Evolutionary conservation across 169 alveolate genomes (phyloP), one percentile per base, ranked within the genome.

Genomic region (Cyclospora cayetanensis): DNA sequence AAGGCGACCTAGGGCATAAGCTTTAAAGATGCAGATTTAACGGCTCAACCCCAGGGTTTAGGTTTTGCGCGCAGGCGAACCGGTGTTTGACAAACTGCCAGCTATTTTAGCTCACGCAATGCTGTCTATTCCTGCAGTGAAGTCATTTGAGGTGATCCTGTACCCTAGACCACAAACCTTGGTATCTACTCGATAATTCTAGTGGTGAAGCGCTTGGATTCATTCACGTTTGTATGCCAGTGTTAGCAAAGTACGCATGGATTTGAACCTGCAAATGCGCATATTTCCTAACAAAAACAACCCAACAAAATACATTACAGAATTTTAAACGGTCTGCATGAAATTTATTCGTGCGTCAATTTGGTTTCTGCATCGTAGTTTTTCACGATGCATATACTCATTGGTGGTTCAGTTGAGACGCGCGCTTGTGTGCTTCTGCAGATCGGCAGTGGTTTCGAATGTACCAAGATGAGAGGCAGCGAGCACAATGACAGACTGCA

Each of bases 381-480:
- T n/a, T n/a, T n/a, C n/a, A n/a, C n/a, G n/a, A n/a, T n/a, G n/a
- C n/a, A n/a, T n/a, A n/a, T n/a, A n/a, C n/a, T n/a, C n/a, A n/a
- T n/a, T n/a, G n/a, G n/a, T n/a, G n/a, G n/a, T n/a, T n/a, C n/a
- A n/a, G n/a, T n/a, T n/a, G n/a, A n/a, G n/a, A 25, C 50, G 43
- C 37, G n/a, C 50, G 9, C 52, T 31, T 22, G 5, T 43, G 46
- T 25, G 31, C n/a, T 52, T 60, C 93, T 95, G 68, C 96, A 96
- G 82, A 79, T 96, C 42, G 97, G 97, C 5, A 79, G 94, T 50
- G 98, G 98, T 11, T 96, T 96, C 88, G 96, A 92, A 34, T 96
- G 97, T 22, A 92, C 95, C 20, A 42, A 76, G 43, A 43, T 95
- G 94, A 76, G 86, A 35, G 98, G 98, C 18, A 91, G 95, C 18